phyloP scores from a whole-genome alignment of 768 basidiomycete species.

The Cystobasidiopsis lactophilus region DNA sequence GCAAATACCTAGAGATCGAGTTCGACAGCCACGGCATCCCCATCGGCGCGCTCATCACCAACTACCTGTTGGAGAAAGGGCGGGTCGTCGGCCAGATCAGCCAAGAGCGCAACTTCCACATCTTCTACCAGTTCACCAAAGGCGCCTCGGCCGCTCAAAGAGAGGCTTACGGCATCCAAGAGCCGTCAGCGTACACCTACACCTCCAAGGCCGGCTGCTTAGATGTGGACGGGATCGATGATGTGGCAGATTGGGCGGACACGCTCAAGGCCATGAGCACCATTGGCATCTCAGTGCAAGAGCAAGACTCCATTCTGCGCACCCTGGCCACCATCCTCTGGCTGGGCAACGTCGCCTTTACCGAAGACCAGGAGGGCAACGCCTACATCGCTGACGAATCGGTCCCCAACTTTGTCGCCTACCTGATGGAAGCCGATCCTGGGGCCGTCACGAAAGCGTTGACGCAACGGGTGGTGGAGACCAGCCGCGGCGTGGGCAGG shows the following conservation, averaged over 20 bases:
- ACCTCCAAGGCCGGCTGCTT: slow-evolving; percentile 80
- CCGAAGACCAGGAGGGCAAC: slow-evolving; percentile 74
- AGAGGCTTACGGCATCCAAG: slow-evolving; percentile 84
- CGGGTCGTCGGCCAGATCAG: slow-evolving; percentile 83
- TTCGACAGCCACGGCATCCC: slow-evolving; percentile 84
- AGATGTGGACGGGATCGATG: slow-evolving; percentile 74
- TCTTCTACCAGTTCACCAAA: slow-evolving; percentile 98
- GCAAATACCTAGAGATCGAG: slow-evolving; percentile 99
- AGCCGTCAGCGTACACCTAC: slow-evolving; percentile 84
- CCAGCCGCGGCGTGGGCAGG: slow-evolving; percentile 58
- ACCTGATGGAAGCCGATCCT: slow-evolving; percentile 72
- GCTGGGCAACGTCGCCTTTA: slow-evolving; percentile 87
- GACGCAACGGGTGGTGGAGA: slow-evolving; percentile 70
- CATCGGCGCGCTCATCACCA: slow-evolving; percentile 92
- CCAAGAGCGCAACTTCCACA: slow-evolving; percentile 91
- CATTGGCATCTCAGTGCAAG: slow-evolving; percentile 62
- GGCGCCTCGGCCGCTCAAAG: slow-evolving; percentile 71
- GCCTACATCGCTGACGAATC: slow-evolving; percentile 52
- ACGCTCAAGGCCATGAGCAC: slow-evolving; percentile 88
- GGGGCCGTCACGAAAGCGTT: slow-evolving; percentile 65
- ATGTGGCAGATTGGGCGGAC: slow-evolving; percentile 62
- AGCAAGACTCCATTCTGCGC: slow-evolving; percentile 80
- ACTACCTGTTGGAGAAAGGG: slow-evolving; percentile 78
- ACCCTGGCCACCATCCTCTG: slow-evolving; percentile 80
- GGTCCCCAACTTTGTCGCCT: slow-evolving; percentile 86